Evolutionary conservation across 495 filamentous ascomycete genomes (phyloP), one percentile per base, ranked within the genome.

Genomic region (Penicillium macrosclerotiorum): DNA sequence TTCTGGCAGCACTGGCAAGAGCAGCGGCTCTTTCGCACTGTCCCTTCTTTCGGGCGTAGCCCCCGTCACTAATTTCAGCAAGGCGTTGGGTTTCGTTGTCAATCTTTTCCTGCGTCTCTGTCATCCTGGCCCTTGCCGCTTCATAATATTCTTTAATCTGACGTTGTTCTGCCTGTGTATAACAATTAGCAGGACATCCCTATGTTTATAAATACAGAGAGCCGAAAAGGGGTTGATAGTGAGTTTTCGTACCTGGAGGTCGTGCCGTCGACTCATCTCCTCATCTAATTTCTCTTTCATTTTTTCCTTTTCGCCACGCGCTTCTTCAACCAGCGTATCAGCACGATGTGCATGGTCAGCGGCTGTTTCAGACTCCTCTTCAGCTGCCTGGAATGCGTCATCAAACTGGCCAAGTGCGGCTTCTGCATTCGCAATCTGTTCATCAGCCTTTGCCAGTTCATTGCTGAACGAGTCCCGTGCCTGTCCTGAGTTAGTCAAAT

Each of bases 281-380:
- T 62, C 57, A 22, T 75, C 66, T 32, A 62, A 47, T 17, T 51
- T 64, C 19, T 59, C 51, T 49, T 78, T 69, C 24, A 73, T 55
- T 22, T 62, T 59, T 19, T 59, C 54, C 34, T 65, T 74, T 36
- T 72, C 70, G 27, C 66, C 67, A 32, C 67, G 40, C 7, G 72
- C 55, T 12, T 72, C 69, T 37, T 73, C 73, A 2, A 83, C 59
- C 27, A 63, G 65, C 14, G 62, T 53, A 34, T 79, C 74, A 8
- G 81, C 78, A 38, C 71, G 62, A 13, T 74, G 67, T 17, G 82
- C 58, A 39, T 75, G 77, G 33, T 79, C 78, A 43, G 76, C 75
- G 4, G 78, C 72, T 25, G 78, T 73, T 51, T 81, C 79, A 12
- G 47, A 49, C 27, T 73, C 68, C 9, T 64, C 52, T 30, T 83